Percentiles rank a stretch among this genome's conserved stretches.
These are phyloP conservation scores for Coniferiporia weirii DNA, from an alignment of 1,284 basidiomycete genomes.

Conservation along the genomic window DNA sequence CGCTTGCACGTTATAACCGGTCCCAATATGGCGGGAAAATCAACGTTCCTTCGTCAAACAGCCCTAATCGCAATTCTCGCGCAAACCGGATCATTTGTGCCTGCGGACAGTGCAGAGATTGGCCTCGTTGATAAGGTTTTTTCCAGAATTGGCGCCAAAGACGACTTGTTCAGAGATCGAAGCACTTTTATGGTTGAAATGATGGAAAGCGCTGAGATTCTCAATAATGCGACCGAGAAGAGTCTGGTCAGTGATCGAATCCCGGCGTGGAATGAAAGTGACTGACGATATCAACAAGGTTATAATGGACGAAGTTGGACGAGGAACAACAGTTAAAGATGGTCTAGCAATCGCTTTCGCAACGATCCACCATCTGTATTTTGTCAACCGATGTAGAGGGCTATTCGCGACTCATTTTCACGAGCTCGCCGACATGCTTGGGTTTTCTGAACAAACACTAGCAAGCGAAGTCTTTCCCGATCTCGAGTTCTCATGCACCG, in stretches of 20 bases:
- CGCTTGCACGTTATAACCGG: constrained; percentile 85
- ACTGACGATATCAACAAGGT: constrained; percentile 46
- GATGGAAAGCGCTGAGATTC: constrained; percentile 79
- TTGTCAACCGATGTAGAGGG: constrained; percentile 72
- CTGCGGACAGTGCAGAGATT: constrained; percentile 72
- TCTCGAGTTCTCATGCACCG: constrained; percentile 86
- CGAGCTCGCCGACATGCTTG: constrained; percentile 84
- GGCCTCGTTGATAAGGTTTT: constrained; percentile 92
- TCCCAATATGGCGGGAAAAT: constrained; percentile 96
- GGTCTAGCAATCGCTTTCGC: constrained; percentile 93
- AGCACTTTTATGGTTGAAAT: constrained; percentile 96
- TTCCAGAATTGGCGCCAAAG: constrained; percentile 92
- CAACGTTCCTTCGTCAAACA: constrained; percentile 87
- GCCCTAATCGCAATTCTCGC: constrained; percentile 90
- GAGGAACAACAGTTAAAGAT: constrained; percentile 90
- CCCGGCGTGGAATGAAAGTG: background rate
- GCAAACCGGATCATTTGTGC: constrained; percentile 91
- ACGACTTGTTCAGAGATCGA: constrained; percentile 88
- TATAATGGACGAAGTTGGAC: constrained; percentile 96
- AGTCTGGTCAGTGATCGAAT: constrained; percentile 58
- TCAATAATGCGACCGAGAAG: constrained; percentile 73
- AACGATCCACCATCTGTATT: constrained; percentile 76
- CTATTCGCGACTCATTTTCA: constrained; percentile 98
- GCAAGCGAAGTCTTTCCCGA: constrained; percentile 47
- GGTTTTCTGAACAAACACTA: constrained; percentile 38